A percentile compares a stretch with the other conserved stretches of the same genome.
Conservation (phyloP, 768 basidiomycete genomes). For the Leccinellum rugosiceps region DNA sequence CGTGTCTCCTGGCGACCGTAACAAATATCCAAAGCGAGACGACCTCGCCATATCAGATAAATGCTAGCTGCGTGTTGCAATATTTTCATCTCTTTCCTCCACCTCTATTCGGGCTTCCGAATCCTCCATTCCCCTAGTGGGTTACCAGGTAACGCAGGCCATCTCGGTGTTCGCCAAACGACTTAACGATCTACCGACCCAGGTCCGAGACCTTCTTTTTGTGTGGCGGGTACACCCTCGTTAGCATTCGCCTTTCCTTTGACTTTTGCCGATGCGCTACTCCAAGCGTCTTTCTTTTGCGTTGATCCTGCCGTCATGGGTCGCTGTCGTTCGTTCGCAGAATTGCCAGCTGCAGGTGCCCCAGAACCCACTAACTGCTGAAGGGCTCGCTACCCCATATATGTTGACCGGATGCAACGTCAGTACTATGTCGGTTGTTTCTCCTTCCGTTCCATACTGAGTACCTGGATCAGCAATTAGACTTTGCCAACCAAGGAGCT, state of each 20-base stretch:
- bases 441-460: not conserved
- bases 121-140: conserved; percentile 7
- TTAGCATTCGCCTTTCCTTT: not conserved
- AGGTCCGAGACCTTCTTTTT: conserved; percentile 26
- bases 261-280: conserved; percentile 11
- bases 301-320: conserved; percentile 13
- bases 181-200: not conserved
- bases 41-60: conserved; percentile 12
- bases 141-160: conserved; percentile 7
- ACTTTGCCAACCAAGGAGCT: conserved; percentile 23
- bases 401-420: conserved; percentile 28
- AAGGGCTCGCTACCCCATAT: conserved; percentile 28
- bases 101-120: not conserved
- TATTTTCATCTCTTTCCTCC: not conserved
- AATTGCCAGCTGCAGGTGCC: conserved; percentile 23
- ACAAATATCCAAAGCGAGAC: not conserved
- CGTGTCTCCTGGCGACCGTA: conserved; percentile 13
- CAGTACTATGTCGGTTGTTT: not conserved
- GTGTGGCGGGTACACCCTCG: conserved; percentile 21
- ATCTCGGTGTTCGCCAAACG: not conserved
- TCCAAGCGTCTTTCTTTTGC: conserved; percentile 7
- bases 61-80: not conserved
- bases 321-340: conserved; percentile 18
- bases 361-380: conserved; percentile 19
- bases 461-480: conserved; percentile 18